Base-by-base conservation (phyloP, 225 moss, liverwort and hornwort species). In the Straminergon stramineum region DNA sequence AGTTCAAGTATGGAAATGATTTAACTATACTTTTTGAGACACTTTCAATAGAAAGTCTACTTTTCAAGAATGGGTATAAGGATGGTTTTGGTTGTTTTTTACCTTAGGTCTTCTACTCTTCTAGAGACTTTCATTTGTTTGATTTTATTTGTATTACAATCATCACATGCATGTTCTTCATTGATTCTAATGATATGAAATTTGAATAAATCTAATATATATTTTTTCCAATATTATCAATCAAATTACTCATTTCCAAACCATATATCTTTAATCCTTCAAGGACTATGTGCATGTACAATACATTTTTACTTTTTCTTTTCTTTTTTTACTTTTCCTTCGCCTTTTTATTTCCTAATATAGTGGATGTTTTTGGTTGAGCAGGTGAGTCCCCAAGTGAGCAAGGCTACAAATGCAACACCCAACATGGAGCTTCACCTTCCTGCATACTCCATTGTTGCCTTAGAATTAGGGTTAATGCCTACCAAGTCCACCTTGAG, bases 341-440 rank as follows among this genome's bases (percentile, higher is more conserved):
- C n/a, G n/a, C 12, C 3, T 11, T 31, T 63, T n/a, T 10, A 11
- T 21, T 10, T 41, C 26, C 13, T 67, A 17, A 83, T 3, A 81
- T 3, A 81, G 12, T 39, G 28, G 19, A 75, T 88, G 41, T 55
- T 70, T 64, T 75, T 65, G 31, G 58, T 74, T 67, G 21, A 81
- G n/a, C 91, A 98, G 98, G 95, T 99, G 76, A 89, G 85, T 58
- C 97, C 97, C 32, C 88, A 91, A 9, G 91, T 93, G n/a, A 94
- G 90, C 75, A 89, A 93, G 89, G 90, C 93, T 77, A 87, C 92
- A 63, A 91, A 91, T 86, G 91, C 90, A 83, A 92, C 91, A 82
- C 84, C 95, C 3, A 90, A 92, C 24, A 96, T 95, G 95, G 89
- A 93, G 41, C 85, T 97, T 30, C 84, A 91, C 17, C 77, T 99